Percentiles rank a stretch among this genome's conserved stretches.
phyloP scores from a whole-genome alignment of 371 early-diverging fungal genomes.

The Rhizopus arrhizus region DNA sequence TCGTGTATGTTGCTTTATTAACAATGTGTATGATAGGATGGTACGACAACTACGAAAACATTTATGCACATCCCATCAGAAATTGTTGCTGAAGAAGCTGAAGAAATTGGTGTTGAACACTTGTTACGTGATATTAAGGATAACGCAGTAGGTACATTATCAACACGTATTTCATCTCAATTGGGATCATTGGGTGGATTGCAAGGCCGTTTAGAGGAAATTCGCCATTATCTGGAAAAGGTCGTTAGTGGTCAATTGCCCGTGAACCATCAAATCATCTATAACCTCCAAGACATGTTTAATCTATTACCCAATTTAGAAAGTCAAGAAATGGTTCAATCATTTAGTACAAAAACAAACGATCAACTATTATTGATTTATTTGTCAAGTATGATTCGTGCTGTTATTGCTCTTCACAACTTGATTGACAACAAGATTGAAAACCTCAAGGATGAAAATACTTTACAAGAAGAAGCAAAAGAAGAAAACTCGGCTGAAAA shows the following conservation, averaged over 20 bases:
- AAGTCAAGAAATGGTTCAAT: conserved; percentile 69
- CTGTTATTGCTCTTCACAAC: conserved; percentile 94
- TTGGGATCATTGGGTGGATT: conserved; percentile 89
- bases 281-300: conserved; percentile 96
- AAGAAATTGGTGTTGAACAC: conserved; percentile 99
- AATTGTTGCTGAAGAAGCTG: conserved; percentile 99
- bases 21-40: conserved; percentile 66
- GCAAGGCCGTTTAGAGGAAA: conserved; percentile 80
- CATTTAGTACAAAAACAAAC: conserved; percentile 93
- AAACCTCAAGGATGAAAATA: conserved; percentile 57
- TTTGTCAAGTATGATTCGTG: conserved; percentile 84
- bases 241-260: conserved; percentile 87
- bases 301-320: conserved; percentile 90
- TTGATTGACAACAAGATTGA: conserved; percentile 92
- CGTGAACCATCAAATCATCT: conserved; percentile 93
- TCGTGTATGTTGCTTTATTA: not conserved
- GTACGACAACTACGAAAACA: conserved; percentile 91
- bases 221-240: conserved; percentile 83
- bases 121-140: conserved; percentile 98
- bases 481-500: conserved; percentile 25
- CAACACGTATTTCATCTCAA: conserved; percentile 86
- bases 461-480: conserved; percentile 32
- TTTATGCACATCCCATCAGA: conserved; percentile 95
- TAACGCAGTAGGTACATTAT: conserved; percentile 91
- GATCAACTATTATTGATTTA: conserved; percentile 94